Base-by-base conservation (phyloP, 352 stramenopile species). In the Peronospora destructor region DNA sequence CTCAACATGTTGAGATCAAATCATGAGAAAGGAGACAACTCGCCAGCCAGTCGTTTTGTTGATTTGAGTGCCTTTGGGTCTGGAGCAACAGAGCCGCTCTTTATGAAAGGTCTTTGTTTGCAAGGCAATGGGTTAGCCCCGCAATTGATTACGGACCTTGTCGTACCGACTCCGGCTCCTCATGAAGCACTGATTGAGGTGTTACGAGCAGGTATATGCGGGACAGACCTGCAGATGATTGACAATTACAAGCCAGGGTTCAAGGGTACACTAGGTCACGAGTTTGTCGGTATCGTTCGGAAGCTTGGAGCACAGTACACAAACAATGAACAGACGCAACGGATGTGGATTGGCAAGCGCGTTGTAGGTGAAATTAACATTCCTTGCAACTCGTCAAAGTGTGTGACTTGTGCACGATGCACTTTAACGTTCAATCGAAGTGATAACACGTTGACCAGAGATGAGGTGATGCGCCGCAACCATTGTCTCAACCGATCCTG, bases 361-460 rank as follows among this genome's bases (percentile, higher is more conserved):
- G 86, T 96, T 19, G 90, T 94, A 21, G 89, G 81, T 13, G 89
- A 97, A 63, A 95, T 97, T 41, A 97, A 97, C 58, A 61, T 96
- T 41, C 76, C 81, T 17, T 96, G 86, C 50, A 68, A 79, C 16
- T 58, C 72, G 35, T 48, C 50, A 11, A 71, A 76, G 8, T 93
- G 81, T 56, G 30, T 14, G 10, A 71, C 49, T 23, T 75, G 67
- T 45, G 41, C 49, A 4, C 43, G 49, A 36, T 61, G 59, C 40
- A 50, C 32, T 43, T 12, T 49, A 13, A 56, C 59, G 32, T 37
- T 25, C 17, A 57, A 35, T 14, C 19, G 39, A 33, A 56, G 29
- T 10, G 23, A 43, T 5, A 50, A 39, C 49, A 68, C 45, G 35
- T 54, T 55, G 55, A 71, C 37, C 21, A 63, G 68, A 37, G 49